Evolutionary conservation across 2,329 filamentous ascomycete species (phyloP).

Genomic region (Mollisia scopiformis): DNA sequence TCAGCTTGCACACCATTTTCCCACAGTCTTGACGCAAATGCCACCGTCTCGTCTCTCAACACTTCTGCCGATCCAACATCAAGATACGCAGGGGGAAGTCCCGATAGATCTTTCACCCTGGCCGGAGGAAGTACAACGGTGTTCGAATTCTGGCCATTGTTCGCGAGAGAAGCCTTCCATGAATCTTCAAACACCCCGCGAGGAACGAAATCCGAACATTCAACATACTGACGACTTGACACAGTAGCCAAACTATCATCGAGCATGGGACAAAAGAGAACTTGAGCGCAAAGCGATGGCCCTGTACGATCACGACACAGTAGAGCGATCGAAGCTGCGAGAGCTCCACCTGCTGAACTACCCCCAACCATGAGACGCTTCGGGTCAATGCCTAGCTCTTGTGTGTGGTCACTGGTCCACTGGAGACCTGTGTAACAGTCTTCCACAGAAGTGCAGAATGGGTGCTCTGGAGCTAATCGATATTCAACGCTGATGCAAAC

Average conservation of each 20-base stretch:
- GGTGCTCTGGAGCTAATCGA: background rate
- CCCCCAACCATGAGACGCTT: background rate
- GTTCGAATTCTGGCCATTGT: background rate
- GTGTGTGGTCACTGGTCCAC: background rate
- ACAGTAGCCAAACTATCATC: background rate
- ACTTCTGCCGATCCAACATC: background rate
- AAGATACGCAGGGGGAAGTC: background rate
- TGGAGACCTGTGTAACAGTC: constrained; percentile 1
- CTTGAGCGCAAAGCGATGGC: background rate
- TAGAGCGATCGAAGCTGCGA: background rate
- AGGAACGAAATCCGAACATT: background rate
- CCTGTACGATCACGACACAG: background rate
- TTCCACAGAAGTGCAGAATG: background rate
- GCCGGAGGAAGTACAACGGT: background rate
- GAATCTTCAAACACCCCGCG: background rate
- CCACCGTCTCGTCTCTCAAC: background rate
- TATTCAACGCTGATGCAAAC: constrained; percentile 3
- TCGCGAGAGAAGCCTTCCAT: background rate
- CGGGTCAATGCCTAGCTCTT: background rate
- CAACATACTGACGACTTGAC: background rate
- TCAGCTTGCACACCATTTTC: background rate
- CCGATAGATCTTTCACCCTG: background rate
- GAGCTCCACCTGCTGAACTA: background rate
- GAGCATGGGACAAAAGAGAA: background rate
- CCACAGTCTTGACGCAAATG: background rate